Evolutionary conservation across 2,329 filamentous ascomycete genomes (phyloP).

Genomic region (Madurella fahalii): DNA sequence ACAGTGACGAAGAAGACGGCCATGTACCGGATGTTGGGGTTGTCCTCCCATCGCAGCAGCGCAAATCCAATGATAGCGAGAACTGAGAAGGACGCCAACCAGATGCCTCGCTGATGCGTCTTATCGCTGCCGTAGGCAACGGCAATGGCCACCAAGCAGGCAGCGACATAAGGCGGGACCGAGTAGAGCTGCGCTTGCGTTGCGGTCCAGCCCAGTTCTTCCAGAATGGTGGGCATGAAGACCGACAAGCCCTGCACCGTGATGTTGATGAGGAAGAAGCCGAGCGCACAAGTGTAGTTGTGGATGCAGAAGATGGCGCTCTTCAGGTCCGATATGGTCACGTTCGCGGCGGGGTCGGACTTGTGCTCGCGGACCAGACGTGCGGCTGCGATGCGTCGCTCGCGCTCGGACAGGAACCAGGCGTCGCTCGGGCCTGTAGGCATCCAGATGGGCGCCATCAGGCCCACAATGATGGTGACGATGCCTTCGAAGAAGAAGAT

Average conservation of each 20-base stretch:
- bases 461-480: conserved; percentile 46
- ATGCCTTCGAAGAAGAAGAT: conserved; percentile 63
- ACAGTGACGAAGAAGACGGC: conserved; percentile 53
- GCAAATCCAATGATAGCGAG: conserved; percentile 49
- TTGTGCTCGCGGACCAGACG: conserved; percentile 48
- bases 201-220: conserved; percentile 37
- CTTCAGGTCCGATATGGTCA: conserved; percentile 47
- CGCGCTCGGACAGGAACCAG: conserved; percentile 48
- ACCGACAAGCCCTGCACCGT: conserved; percentile 52
- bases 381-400: conserved; percentile 50
- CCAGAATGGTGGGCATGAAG: conserved; percentile 48
- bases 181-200: conserved; percentile 41
- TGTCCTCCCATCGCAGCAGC: conserved; percentile 44
- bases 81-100: conserved; percentile 36
- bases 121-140: conserved; percentile 40
- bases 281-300: conserved; percentile 54
- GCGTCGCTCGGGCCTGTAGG: conserved; percentile 46
- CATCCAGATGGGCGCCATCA: conserved; percentile 48
- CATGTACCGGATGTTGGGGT: conserved; percentile 44
- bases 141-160: conserved; percentile 37
- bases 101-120: conserved; percentile 40
- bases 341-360: conserved; percentile 42
- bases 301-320: conserved; percentile 52
- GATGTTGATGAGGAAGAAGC: conserved; percentile 59
- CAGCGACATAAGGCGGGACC: conserved; percentile 42